phyloP scores from a whole-genome alignment of 164 flowering plant genomes.

The Taxillus chinensis region DNA sequence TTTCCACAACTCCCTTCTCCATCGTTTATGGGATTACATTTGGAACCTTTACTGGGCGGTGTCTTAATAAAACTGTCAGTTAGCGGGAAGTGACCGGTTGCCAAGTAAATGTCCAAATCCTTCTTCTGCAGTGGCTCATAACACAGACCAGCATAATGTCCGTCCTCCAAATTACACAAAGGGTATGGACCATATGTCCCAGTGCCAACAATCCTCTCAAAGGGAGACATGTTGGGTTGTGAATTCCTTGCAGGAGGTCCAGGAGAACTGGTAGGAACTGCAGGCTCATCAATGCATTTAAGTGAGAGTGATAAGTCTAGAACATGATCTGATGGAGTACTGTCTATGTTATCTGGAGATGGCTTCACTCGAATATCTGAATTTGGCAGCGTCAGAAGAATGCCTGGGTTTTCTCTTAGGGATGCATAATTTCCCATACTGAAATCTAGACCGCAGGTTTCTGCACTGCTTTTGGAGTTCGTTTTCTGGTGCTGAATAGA shows the following conservation, averaged over 20 bases:
- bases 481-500: not conserved
- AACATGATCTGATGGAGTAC: too few relatives aligned
- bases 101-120: not conserved
- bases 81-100: constrained; percentile 3
- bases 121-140: constrained; percentile 16
- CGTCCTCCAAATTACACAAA: too few relatives aligned
- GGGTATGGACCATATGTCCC: too few relatives aligned
- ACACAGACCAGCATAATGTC: constrained; percentile 9
- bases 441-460: not conserved
- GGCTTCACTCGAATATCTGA: too few relatives aligned
- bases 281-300: too few relatives aligned
- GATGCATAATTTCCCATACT: not conserved
- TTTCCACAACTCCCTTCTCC: constrained; percentile 7
- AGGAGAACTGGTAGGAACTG: too few relatives aligned
- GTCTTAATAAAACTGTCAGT: constrained; percentile 1
- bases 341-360: too few relatives aligned
- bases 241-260: too few relatives aligned
- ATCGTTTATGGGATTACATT: constrained; percentile 8
- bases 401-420: constrained; percentile 2
- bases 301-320: too few relatives aligned
- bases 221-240: too few relatives aligned
- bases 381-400: too few relatives aligned
- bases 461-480: not conserved
- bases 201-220: too few relatives aligned
- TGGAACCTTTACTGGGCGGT: constrained; percentile 11